A percentile compares a stretch with the other conserved stretches of the same genome.
phyloP scores from a whole-genome alignment of 1,284 basidiomycete species.

The Naganishia albida region DNA sequence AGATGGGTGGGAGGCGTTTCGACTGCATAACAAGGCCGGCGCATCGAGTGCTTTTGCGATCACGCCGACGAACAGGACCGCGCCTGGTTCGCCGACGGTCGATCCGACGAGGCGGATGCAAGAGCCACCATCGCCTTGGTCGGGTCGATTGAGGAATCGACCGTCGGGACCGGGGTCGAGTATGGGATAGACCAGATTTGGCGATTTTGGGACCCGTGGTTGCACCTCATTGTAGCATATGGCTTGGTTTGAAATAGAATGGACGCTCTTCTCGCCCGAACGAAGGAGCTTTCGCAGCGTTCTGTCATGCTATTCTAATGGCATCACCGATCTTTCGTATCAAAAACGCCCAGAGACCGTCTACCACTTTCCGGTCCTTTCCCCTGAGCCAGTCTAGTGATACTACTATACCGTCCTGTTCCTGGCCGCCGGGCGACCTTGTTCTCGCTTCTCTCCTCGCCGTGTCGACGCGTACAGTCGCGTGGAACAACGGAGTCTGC shows the following conservation, averaged over 20 bases:
- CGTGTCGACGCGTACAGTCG: slow-evolving; percentile 33
- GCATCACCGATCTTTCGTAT: slow-evolving; percentile 51
- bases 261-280: neutral
- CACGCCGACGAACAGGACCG: slow-evolving; percentile 23
- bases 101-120: neutral
- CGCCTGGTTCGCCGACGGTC: slow-evolving; percentile 11
- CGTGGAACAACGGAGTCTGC: slow-evolving; percentile 41
- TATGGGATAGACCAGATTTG: neutral
- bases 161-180: slow-evolving; percentile 1
- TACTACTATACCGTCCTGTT: slow-evolving; percentile 9
- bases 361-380: slow-evolving; percentile 62
- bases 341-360: slow-evolving; percentile 68
- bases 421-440: slow-evolving; percentile 7
- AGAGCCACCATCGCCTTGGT: slow-evolving; percentile 6
- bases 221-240: neutral
- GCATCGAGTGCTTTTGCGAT: slow-evolving; percentile 13
- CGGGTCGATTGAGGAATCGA: slow-evolving; percentile 8
- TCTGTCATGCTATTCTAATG: neutral
- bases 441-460: slow-evolving; percentile 27
- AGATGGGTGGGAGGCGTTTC: slow-evolving; percentile 23
- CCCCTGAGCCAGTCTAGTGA: slow-evolving; percentile 65
- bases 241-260: neutral
- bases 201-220: neutral
- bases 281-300: neutral
- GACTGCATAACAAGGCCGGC: slow-evolving; percentile 9